phyloP scores from a whole-genome alignment of 176 grass and related monocot species.

The Juncus effusus region DNA sequence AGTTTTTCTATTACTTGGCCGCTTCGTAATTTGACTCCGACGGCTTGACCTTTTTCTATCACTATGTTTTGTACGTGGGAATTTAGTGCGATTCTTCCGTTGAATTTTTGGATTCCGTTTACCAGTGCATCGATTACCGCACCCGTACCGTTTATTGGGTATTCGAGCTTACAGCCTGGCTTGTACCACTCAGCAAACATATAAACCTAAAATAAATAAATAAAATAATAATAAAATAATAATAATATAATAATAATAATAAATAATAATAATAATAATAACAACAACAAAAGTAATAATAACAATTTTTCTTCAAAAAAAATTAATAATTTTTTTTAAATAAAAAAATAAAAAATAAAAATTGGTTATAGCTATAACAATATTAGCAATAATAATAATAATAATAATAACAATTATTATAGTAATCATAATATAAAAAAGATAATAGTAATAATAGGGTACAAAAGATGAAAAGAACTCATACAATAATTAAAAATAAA shows the following conservation, averaged over 20 bases:
- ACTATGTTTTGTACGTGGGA: slow-evolving; percentile 77
- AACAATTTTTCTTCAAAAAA: too few relatives aligned
- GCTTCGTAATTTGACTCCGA: slow-evolving; percentile 75
- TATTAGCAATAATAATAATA: too few relatives aligned
- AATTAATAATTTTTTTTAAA: too few relatives aligned
- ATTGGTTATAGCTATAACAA: too few relatives aligned
- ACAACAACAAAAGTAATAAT: too few relatives aligned
- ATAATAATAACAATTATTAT: too few relatives aligned
- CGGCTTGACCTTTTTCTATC: slow-evolving; percentile 73
- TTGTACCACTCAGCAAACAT: slow-evolving; percentile 99
- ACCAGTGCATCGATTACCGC: slow-evolving; percentile 80
- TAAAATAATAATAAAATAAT: slow-evolving; percentile 30
- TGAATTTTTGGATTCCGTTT: slow-evolving; percentile 68
- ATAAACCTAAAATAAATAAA: slow-evolving; percentile 66
- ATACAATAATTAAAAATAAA: too few relatives aligned
- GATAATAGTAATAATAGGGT: too few relatives aligned
- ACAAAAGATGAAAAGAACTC: too few relatives aligned
- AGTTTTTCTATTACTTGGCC: slow-evolving; percentile 48
- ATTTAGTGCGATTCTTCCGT: slow-evolving; percentile 69
- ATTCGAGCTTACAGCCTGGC: slow-evolving; percentile 86
- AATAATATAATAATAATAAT: not conserved
- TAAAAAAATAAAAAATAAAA: too few relatives aligned
- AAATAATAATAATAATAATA: not conserved
- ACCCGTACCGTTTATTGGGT: slow-evolving; percentile 74
- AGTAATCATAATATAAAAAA: too few relatives aligned